These are phyloP conservation scores for Zygotorulaspora florentina DNA, from an alignment of 805 yeast genomes.

Conservation along the genomic window DNA sequence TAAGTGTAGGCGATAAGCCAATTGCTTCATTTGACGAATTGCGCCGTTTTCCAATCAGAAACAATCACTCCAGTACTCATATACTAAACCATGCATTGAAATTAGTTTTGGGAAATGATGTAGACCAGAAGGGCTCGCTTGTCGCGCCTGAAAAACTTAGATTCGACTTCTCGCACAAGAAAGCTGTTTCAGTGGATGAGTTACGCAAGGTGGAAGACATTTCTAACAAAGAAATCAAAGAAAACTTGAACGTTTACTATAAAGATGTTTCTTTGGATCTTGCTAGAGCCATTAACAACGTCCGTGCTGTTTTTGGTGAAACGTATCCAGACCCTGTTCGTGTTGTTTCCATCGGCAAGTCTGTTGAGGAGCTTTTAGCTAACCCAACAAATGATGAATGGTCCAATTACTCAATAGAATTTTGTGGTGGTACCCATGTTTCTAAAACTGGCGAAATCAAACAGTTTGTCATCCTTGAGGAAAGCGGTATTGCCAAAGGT, in stretches of 20 bases:
- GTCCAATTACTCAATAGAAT: conserved; percentile 78
- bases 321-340: conserved; percentile 98
- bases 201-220: conserved; percentile 71
- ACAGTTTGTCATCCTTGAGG: conserved; percentile 85
- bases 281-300: conserved; percentile 75
- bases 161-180: conserved; percentile 93
- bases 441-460: conserved; percentile 88
- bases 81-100: conserved; percentile 85
- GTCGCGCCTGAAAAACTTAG: conserved; percentile 94
- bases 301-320: conserved; percentile 98
- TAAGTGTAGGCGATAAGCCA: conserved; percentile 63
- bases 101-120: conserved; percentile 77
- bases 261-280: conserved; percentile 71
- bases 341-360: conserved; percentile 91
- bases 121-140: conserved; percentile 94
- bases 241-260: conserved; percentile 69
- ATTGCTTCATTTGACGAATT: conserved; percentile 88
- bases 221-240: conserved; percentile 65
- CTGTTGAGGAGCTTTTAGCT: conserved; percentile 74
- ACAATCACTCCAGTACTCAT: conserved; percentile 98
- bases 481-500: conserved; percentile 97
- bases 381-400: conserved; percentile 73
- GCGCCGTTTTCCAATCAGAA: conserved; percentile 94
- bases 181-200: conserved; percentile 70
- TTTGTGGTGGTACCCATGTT: conserved; percentile 99